These are phyloP conservation scores for Alternaria sp. DNA, from an alignment of 2,329 filamentous ascomycete species.

Conservation along the genomic window DNA sequence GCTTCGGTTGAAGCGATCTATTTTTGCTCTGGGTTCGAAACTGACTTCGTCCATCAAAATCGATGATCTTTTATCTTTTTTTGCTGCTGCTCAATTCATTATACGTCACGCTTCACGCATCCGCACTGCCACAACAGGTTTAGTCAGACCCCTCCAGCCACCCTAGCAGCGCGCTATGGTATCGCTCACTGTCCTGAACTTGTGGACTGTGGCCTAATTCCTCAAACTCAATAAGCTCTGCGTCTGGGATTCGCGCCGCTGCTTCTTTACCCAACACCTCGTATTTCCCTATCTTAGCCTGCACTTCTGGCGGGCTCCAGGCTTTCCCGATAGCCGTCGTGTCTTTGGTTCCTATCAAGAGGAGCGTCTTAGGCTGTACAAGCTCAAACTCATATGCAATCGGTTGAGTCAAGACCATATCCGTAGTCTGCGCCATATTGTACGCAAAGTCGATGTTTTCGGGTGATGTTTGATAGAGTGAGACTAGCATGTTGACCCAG, in stretches of 20 bases:
- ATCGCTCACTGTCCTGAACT: conserved; percentile 58
- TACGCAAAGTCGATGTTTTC: conserved; percentile 52
- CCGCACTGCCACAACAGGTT: background rate
- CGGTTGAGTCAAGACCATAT: conserved; percentile 62
- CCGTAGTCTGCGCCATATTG: conserved; percentile 60
- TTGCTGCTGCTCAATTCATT: background rate
- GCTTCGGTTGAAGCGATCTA: background rate
- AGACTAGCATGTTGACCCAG: conserved; percentile 63
- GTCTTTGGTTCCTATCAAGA: conserved; percentile 61
- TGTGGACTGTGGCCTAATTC: conserved; percentile 62
- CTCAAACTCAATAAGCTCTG: conserved; percentile 56
- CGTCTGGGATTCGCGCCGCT: conserved; percentile 53
- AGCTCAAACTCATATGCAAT: conserved; percentile 59
- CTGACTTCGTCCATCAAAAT: background rate
- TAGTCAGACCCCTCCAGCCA: conserved; percentile 48
- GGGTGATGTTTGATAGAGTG: conserved; percentile 56
- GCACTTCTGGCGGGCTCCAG: conserved; percentile 50
- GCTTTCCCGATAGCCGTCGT: conserved; percentile 63
- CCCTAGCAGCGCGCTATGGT: conserved; percentile 55
- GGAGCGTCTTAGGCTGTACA: conserved; percentile 55
- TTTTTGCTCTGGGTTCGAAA: background rate
- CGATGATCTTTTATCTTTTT: background rate
- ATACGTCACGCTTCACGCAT: background rate
- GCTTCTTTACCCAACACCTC: conserved; percentile 57
- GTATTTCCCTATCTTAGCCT: conserved; percentile 55